A percentile compares a stretch with the other conserved stretches of the same genome.
Evolutionary conservation across 805 yeast species (phyloP).

Genomic region (Ogataea glucozyma): DNA sequence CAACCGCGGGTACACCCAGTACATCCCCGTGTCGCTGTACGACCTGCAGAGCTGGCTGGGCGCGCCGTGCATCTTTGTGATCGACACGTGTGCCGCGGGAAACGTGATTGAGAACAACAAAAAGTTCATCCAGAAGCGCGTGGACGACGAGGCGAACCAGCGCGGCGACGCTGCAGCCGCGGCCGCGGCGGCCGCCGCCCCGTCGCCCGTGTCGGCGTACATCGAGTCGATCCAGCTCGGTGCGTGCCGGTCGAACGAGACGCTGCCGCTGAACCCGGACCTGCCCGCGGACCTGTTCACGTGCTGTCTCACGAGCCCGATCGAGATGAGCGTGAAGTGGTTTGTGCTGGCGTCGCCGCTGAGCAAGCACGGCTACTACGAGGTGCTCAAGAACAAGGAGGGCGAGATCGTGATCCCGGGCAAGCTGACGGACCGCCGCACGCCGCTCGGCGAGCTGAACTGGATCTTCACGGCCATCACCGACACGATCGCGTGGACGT

Average conservation of each 20-base stretch:
- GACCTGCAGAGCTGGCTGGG: slow-evolving; percentile 97
- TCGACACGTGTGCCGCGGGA: slow-evolving; percentile 94
- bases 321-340: slow-evolving; percentile 90
- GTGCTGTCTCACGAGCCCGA: slow-evolving; percentile 93
- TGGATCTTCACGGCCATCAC: slow-evolving; percentile 99
- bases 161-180: slow-evolving; percentile 40
- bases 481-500: slow-evolving; percentile 97
- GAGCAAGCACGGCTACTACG: slow-evolving; percentile 49
- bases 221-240: slow-evolving; percentile 91
- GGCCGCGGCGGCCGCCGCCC: slow-evolving; percentile 35
- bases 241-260: slow-evolving; percentile 84
- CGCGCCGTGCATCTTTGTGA: slow-evolving; percentile 93
- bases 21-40: slow-evolving; percentile 92
- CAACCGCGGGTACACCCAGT: slow-evolving; percentile 95
- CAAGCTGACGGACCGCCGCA: slow-evolving; percentile 84
- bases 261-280: slow-evolving; percentile 89
- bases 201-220: slow-evolving; percentile 67
- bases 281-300: slow-evolving; percentile 95
- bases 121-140: slow-evolving; percentile 84
- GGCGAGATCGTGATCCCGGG: slow-evolving; percentile 82
- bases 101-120: slow-evolving; percentile 87
- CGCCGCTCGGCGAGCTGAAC: slow-evolving; percentile 92
- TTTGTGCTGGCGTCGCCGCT: slow-evolving; percentile 82
- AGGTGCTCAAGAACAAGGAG: slow-evolving; percentile 46
- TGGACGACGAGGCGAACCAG: slow-evolving; percentile 78